Conservation (phyloP, 768 basidiomycete genomes). For the Mycena alexandri region DNA sequence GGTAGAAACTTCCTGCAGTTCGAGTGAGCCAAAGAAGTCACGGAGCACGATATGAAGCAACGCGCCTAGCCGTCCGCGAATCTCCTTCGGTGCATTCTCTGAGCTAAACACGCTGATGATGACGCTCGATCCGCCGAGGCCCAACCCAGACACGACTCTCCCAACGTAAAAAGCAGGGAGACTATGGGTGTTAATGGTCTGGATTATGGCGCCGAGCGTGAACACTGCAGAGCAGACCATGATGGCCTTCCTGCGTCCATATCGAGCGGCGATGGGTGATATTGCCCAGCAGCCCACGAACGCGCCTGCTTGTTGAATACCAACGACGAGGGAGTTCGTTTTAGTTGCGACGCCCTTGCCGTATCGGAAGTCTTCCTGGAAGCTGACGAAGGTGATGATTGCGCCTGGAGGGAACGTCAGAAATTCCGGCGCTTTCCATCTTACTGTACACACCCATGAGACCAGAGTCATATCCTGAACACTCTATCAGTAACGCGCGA, state of each 20-base stretch:
- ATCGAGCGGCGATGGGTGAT: slow-evolving; percentile 17
- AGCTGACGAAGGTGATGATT: slow-evolving; percentile 22
- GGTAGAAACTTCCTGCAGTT: slow-evolving; percentile 9
- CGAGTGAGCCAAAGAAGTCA: not conserved
- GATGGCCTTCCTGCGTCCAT: slow-evolving; percentile 19
- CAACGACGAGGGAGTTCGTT: slow-evolving; percentile 23
- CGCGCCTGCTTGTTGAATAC: slow-evolving; percentile 24
- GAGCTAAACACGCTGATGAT: slow-evolving; percentile 28
- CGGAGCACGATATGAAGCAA: not conserved
- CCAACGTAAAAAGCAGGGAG: slow-evolving; percentile 18
- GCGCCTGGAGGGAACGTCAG: not conserved
- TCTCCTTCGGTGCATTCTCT: slow-evolving; percentile 27
- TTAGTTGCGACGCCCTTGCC: slow-evolving; percentile 3
- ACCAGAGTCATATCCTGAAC: slow-evolving; percentile 21
- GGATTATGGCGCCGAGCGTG: slow-evolving; percentile 18
- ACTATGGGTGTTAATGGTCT: slow-evolving; percentile 25
- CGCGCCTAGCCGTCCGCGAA: slow-evolving; percentile 17
- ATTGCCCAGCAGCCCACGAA: slow-evolving; percentile 28
- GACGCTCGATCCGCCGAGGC: slow-evolving; percentile 26
- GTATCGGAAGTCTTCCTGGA: slow-evolving; percentile 15
- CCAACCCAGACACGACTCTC: slow-evolving; percentile 18
- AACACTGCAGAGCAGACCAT: slow-evolving; percentile 19
- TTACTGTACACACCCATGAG: slow-evolving; percentile 8
- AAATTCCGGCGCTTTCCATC: too few species aligned
- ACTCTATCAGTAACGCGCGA: not conserved